Evolutionary conservation across 495 filamentous ascomycete genomes (phyloP), one percentile per base, ranked within the genome.

Genomic region (Trichocladium uniseriatum): DNA sequence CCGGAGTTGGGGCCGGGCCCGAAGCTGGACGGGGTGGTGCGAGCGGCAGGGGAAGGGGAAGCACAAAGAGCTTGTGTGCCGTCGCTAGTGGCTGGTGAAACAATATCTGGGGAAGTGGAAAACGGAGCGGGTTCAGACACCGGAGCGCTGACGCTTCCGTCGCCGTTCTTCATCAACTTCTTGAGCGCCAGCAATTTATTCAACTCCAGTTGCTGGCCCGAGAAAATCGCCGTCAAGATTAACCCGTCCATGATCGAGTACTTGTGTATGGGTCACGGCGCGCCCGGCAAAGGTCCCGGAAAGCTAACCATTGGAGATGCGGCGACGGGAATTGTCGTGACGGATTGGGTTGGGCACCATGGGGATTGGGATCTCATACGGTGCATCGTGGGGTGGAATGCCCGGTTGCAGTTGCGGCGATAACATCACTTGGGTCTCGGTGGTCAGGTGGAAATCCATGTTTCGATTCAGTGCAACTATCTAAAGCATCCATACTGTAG

Each of bases 281-380:
- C 53, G 18, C 56, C 60, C 3, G 68, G 68, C 56, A 65, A 68
- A 68, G 62, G 73, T 58, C 51, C 64, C 15, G 56, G 70, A 51
- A 48, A 65, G 53, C 40, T 73, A 22, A 63, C 59, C 20, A 58
- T 75, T 16, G 84, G 87, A 10, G 87, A 94, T 63, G 89, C 84
- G 39, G 77, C 78, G 10, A 95, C 90, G n/a, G 92, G 94, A 19
- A 80, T 97, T 46, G 81, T 97, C 21, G 86, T 97, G 24, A 89
- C 82, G 40, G 92, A 98, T 64, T 95, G 85, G 87, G 90, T 95
- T 52, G 92, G 92, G 0, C 67, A 81, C 41, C 74, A 84, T 53
- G 92, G 87, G 0, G 87, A 98, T 68, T 98, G 94, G 94, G 90
- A 95, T 67, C 70, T 97, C 15, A 82, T 94, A 35, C 79, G 86